These are phyloP conservation scores for Daedalea quercina DNA, from an alignment of 768 basidiomycete species.

Conservation along the genomic window DNA sequence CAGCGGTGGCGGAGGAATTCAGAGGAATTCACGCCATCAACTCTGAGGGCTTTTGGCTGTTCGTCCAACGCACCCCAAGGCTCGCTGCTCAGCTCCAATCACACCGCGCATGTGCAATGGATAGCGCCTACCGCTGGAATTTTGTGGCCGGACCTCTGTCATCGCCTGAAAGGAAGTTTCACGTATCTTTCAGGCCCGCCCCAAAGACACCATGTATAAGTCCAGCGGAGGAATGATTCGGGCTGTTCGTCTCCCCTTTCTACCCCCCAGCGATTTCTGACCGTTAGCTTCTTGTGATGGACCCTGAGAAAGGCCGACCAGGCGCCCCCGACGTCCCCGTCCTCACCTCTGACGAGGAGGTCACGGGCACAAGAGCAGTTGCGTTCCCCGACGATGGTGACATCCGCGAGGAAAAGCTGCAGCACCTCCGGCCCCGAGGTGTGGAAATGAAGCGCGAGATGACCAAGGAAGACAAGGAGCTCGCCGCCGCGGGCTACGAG, in stretches of 20 bases:
- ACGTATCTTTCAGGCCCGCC: background rate
- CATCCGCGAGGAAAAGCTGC: constrained; percentile 20
- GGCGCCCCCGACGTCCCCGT: constrained; percentile 3
- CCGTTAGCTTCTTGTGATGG: constrained; percentile 10
- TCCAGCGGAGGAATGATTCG: background rate
- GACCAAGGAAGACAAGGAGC: constrained; percentile 61
- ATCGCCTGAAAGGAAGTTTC: constrained; percentile 1
- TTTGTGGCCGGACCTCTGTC: constrained; percentile 1
- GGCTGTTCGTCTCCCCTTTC: background rate
- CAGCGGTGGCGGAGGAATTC: background rate
- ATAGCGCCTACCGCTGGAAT: constrained; percentile 5
- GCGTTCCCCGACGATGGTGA: constrained; percentile 40
- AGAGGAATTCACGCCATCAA: constrained; percentile 2
- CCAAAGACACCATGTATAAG: background rate
- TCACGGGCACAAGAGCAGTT: constrained; percentile 36
- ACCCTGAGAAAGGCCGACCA: constrained; percentile 5
- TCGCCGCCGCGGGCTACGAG: constrained; percentile 64
- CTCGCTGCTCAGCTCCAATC: constrained; percentile 12
- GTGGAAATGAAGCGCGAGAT: constrained; percentile 55
- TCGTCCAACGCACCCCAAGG: constrained; percentile 13
- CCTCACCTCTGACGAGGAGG: constrained; percentile 20
- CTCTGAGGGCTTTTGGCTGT: constrained; percentile 26
- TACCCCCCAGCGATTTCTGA: background rate
- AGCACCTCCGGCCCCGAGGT: constrained; percentile 39
- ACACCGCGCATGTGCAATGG: constrained; percentile 17